These are phyloP conservation scores for Rheum nobile DNA, from an alignment of 148 eudicot genomes.

Conservation along the genomic window DNA sequence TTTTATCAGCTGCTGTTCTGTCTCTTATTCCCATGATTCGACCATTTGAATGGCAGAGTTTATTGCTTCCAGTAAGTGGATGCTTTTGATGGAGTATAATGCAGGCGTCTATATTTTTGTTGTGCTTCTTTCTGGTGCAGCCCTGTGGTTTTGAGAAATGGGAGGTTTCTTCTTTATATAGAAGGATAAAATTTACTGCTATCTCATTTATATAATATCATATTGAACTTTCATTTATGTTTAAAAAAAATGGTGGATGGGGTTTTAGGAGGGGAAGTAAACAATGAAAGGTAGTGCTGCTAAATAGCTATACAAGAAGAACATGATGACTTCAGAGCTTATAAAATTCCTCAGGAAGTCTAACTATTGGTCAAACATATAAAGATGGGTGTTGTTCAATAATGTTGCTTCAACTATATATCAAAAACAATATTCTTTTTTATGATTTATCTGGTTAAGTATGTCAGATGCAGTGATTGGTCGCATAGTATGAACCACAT, in stretches of 20 bases:
- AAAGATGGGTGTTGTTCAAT: background rate
- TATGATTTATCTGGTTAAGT: background rate
- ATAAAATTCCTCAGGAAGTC: background rate
- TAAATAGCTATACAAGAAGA: background rate
- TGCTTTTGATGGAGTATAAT: background rate
- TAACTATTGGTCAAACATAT: background rate
- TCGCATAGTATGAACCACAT: background rate
- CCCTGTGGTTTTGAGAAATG: background rate
- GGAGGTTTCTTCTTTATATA: background rate
- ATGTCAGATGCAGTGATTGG: background rate
- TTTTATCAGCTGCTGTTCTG: conserved; percentile 34
- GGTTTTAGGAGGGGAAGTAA: background rate
- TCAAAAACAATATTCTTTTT: background rate
- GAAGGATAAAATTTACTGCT: background rate
- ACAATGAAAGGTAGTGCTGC: background rate
- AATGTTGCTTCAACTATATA: background rate
- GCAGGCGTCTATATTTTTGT: background rate
- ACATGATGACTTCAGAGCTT: background rate
- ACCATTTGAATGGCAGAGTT: conserved; percentile 98
- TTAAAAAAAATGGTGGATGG: background rate
- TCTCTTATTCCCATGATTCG: conserved; percentile 76
- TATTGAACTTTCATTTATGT: background rate
- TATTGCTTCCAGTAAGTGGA: conserved; percentile 54
- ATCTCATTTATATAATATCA: background rate
- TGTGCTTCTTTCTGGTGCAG: background rate